These are phyloP conservation scores for Leccinellum rugosiceps DNA, from an alignment of 768 basidiomycete genomes.

Conservation along the genomic window DNA sequence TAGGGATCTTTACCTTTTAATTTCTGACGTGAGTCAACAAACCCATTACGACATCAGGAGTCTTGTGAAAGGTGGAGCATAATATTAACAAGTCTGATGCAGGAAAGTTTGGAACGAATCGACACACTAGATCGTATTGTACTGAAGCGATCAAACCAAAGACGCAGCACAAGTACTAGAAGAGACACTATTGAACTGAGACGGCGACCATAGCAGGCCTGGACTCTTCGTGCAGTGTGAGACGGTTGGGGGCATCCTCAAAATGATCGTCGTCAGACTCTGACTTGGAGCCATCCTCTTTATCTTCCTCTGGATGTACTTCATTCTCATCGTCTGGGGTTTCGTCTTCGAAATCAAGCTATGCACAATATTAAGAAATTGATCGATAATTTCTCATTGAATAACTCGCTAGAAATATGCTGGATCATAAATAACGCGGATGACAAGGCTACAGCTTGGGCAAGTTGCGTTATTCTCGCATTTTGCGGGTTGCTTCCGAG, in stretches of 20 bases:
- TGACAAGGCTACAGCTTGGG: conserved; percentile 92
- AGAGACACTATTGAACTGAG: conserved; percentile 18
- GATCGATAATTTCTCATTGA: conserved; percentile 1
- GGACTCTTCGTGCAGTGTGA: conserved; percentile 32
- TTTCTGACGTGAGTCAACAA: no score
- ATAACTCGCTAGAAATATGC: conserved; percentile 44
- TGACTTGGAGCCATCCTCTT: conserved; percentile 35
- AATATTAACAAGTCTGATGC: no score
- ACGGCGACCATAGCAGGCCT: conserved; percentile 10
- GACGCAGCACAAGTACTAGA: background rate
- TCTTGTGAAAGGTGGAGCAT: no score
- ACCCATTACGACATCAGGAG: no score
- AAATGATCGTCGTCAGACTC: conserved; percentile 47
- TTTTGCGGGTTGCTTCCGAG: conserved; percentile 75
- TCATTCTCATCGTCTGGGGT: conserved; percentile 53
- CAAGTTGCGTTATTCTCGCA: conserved; percentile 95
- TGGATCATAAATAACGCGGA: conserved; percentile 91
- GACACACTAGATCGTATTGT: conserved; percentile 4
- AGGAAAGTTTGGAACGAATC: background rate
- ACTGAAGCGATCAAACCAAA: background rate
- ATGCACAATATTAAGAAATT: background rate
- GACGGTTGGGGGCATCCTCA: conserved; percentile 65
- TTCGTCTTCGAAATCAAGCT: conserved; percentile 83
- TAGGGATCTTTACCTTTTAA: no score
- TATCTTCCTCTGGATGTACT: conserved; percentile 20